Base-by-base conservation (phyloP, 805 yeast genomes). In the Wickerhamomyces silvicola region DNA sequence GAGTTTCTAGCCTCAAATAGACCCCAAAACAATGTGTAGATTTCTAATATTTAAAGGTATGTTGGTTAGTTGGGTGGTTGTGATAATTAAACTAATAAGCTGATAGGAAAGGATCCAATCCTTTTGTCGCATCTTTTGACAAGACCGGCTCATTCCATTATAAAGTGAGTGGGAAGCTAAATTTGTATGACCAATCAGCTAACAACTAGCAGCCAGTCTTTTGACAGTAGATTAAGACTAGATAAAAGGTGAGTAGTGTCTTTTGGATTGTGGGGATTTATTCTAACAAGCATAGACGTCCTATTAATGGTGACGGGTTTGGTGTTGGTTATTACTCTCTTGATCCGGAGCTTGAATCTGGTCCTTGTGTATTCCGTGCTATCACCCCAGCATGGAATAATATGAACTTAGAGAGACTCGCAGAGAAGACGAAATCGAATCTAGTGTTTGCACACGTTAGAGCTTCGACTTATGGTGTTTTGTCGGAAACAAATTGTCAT, bases 301-400 rank as follows among this genome's bases (percentile, higher is more conserved):
- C 98, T 2, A 85, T 92, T 45, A 92, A 92, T 55, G 98, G 98
- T 25, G 98, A 92, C 57, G 98, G 98, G 1, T 92, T 92, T 57
- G 98, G 98, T 2, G 90, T 92, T 15, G 97, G 97, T 1, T 92
- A 92, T 60, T 92, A 92, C 52, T 68, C 78, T 4, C 47, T 62
- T n/a, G 81, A 74, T 27, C 60, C 60, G 8, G 78, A 74, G 29
- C 57, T 72, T 13, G 73, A 70, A 24, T 73, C 75, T 26, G 83
- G 86, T 2, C 97, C 98, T 17, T 92, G 97, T 57, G 71, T 87
- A 3, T 92, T 84, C 63, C 79, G 86, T 46, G 97, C 97, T 10
- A 92, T 88, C 29, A 92, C 98, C 0, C 98, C 98, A 0, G 94
- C 96, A 1, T 92, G 98, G 98, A 92, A 92, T 60, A 92, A 92